Base-by-base conservation (phyloP, 2,329 filamentous ascomycete genomes). In the Penicillium sp. region DNA sequence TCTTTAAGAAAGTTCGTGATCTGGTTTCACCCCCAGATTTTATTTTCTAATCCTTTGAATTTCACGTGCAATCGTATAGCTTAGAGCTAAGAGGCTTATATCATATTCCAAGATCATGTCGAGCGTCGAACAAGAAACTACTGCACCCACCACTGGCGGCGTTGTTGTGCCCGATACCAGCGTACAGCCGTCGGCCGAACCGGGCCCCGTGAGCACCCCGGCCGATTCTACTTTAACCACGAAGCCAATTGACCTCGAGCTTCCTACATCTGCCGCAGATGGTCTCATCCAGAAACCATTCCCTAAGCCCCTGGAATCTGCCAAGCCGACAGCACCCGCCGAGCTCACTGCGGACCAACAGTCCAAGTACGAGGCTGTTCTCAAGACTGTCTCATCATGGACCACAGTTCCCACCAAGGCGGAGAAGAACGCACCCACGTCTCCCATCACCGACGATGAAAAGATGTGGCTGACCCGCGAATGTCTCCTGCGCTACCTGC, bases 401-500 rank as follows among this genome's bases (percentile, higher is more conserved):
- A 82, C 80, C 11, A 82, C 83, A 9, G 73, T 95, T 22, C 83
- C 82, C 29, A 81, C 80, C 34, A 82, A 83, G 16, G 77, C 78
- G 6, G 80, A 80, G 46, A 85, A 81, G 54, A 75, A 75, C 46
- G 73, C 80, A 10, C 70, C 77, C 9, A 75, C 75, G 53, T 78
- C 81, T 2, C 83, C 88, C 2, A 73, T 97, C 50, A 84, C 82
- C 42, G 89, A 95, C 50, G 74, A 77, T 42, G 93, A 99, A 73
- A 86, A 83, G 64, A 83, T 93, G 74, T 99, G 89, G 84, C 80
- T 99, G 59, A 95, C 91, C 11, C 83, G 84, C 57, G 93, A 99
- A 69, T 97, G 92, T 67, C 79, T 99, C 13, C 79, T 96, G 34
- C 87, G 93, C 60, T 99, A 95, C 69, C 83, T 99, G 27, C 87